Base-by-base conservation (phyloP, 2,329 filamentous ascomycete genomes). In the Colletotrichum liaoningense region DNA sequence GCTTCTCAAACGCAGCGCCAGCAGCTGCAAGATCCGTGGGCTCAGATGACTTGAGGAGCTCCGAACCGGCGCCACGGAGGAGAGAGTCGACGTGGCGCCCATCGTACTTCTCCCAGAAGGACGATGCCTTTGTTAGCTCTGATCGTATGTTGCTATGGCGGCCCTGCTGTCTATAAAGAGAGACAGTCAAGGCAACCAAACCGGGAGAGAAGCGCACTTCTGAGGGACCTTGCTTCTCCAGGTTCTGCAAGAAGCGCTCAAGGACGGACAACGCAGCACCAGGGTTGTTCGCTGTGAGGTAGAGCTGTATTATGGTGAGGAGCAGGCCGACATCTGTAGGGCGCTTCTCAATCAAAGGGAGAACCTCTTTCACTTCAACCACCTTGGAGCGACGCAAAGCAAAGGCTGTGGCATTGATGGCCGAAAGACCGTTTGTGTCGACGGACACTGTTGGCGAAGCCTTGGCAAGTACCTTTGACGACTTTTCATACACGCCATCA, bases 141-240 rank as follows among this genome's bases (percentile, higher is more conserved):
- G 86, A 83, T 75, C 93, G 93, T 74, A 94, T 91, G 35, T 93
- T 91, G 28, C 88, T 85, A 76, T 92, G 93, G 46, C 95, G 93
- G 52, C 93, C 92, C 80, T 97, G 93, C 2, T 88, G 85, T 77
- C 91, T 90, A 83, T 98, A 97, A 0, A 99, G 87, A 2, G 94
- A 92, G 11, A 97, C 92, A 3, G 94, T 87, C 1, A 96, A 87
- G 0, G 94, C 95, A 33, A 98, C 89, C 1, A 99, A 86, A 2
- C 96, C 96, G 0, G 97, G 96, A 30, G 94, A 92, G 81, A 93
- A 97, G 12, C 95, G 92, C 30, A 93, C 90, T 77, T 95, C 91
- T 69, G 91, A 86, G 71, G 92, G 87, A 19, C 88, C 86, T 2
- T 87, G 79, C 0, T 86, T 84, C 77, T 96, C 94, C 1, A 98